phyloP scores from a whole-genome alignment of 2,329 filamentous ascomycete species.

The Escovopsis weberi region DNA sequence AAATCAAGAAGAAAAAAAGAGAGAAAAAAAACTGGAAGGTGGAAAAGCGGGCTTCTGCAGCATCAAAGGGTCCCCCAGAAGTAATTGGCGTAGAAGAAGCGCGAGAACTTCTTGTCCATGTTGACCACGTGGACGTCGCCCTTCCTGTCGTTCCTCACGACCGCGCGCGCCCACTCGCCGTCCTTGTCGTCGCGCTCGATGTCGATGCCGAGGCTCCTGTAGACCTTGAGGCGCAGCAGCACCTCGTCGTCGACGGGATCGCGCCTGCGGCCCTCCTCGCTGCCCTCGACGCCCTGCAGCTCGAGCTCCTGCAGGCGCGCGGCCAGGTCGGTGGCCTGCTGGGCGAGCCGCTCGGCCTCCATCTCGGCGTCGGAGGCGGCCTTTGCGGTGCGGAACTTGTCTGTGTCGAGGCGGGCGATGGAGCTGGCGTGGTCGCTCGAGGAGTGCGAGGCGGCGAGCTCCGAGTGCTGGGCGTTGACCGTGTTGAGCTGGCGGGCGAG shows the following conservation, averaged over 20 bases:
- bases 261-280: constrained; percentile 12
- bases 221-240: constrained; percentile 71
- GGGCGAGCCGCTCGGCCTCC: constrained; percentile 81
- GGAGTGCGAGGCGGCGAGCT: constrained; percentile 62
- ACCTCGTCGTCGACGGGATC: constrained; percentile 48
- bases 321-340: constrained; percentile 61
- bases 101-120: constrained; percentile 81
- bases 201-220: constrained; percentile 80
- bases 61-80: constrained; percentile 78
- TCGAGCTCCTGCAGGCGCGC: constrained; percentile 70
- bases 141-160: constrained; percentile 72
- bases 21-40: too few relatives aligned
- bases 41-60: too few relatives aligned
- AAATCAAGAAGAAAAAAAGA: too few relatives aligned
- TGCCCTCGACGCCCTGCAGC: constrained; percentile 70
- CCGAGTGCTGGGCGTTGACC: constrained; percentile 60
- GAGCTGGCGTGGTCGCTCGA: constrained; percentile 66
- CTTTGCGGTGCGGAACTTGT: constrained; percentile 93
- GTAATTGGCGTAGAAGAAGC: constrained; percentile 88
- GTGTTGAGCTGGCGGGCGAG: constrained; percentile 64
- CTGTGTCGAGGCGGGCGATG: constrained; percentile 77
- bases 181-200: constrained; percentile 59
- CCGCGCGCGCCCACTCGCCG: constrained; percentile 72
- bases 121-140: constrained; percentile 92
- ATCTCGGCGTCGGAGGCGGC: constrained; percentile 78